A percentile compares a stretch with the other conserved stretches of the same genome.
phyloP scores from a whole-genome alignment of 2,329 filamentous ascomycete genomes.

The Xylaria sp. region DNA sequence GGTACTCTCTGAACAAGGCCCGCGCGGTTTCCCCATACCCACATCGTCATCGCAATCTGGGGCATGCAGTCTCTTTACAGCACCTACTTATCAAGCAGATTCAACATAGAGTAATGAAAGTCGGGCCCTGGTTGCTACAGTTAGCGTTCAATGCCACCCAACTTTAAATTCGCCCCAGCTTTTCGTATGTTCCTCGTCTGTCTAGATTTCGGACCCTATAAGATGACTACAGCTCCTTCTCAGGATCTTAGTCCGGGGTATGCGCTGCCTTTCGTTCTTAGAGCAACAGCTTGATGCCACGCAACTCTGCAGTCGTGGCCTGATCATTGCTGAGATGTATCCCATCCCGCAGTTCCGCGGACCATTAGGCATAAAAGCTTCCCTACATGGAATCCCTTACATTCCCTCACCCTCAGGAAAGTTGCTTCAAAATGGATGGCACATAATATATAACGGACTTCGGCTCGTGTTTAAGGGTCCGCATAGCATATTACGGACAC shows the following conservation, averaged over 20 bases:
- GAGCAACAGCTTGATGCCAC: not conserved
- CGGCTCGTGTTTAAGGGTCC: not conserved
- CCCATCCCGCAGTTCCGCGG: conserved; percentile 11
- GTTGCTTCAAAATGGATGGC: not conserved
- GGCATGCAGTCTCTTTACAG: too few species aligned
- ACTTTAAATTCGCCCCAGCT: not conserved
- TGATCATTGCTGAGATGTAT: not conserved
- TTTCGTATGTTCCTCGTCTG: not conserved
- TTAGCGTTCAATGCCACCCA: not conserved
- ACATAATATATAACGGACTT: not conserved
- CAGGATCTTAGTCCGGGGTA: not conserved
- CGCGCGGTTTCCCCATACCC: conserved; percentile 33
- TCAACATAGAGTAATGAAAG: conserved; percentile 5
- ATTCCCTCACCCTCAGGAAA: not conserved
- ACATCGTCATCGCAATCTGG: conserved; percentile 34
- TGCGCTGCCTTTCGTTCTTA: not conserved
- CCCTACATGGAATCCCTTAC: conserved; percentile 9
- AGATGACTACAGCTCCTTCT: not conserved
- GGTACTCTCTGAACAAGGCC: conserved; percentile 5
- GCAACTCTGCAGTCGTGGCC: not conserved
- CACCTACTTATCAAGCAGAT: not conserved
- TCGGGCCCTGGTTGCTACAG: not conserved
- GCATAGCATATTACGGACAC: not conserved
- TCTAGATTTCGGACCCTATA: not conserved
- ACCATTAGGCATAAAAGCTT: not conserved